Percentiles rank a stretch among this genome's conserved stretches.
Conservation (phyloP, 345 rosid species). For the Diplotaxis tenuifolia region DNA sequence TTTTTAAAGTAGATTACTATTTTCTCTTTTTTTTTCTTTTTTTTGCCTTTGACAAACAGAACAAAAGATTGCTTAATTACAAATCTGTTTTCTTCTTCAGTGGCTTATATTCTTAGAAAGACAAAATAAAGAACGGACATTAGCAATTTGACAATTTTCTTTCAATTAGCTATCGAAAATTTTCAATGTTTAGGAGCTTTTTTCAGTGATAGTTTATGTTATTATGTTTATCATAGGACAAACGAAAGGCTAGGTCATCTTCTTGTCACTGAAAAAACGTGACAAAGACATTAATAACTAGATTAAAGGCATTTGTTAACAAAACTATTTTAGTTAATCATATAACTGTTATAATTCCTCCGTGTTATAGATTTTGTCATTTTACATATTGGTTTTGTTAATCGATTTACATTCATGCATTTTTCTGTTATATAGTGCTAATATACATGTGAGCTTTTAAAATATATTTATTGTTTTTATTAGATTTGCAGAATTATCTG, state of each 20-base stretch:
- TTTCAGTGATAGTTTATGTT: neutral
- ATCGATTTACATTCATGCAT: neutral
- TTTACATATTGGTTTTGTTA: neutral
- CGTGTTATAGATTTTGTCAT: neutral
- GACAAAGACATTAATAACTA: neutral
- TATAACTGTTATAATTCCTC: too few relatives aligned
- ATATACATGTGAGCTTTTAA: too few relatives aligned
- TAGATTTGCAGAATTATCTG: too few relatives aligned
- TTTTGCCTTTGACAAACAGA: neutral
- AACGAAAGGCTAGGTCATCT: neutral
- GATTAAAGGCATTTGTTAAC: neutral
- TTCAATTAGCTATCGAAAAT: neutral
- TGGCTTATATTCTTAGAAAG: neutral
- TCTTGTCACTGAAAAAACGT: neutral
- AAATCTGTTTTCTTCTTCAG: neutral
- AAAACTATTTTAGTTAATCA: neutral
- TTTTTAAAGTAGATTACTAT: neutral
- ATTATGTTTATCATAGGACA: too few relatives aligned
- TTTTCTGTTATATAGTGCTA: too few relatives aligned
- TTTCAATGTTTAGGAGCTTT: neutral
- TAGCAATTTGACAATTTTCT: neutral
- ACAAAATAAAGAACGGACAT: neutral
- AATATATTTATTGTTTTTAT: too few relatives aligned
- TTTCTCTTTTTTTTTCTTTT: neutral
- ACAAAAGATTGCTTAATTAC: neutral